These are phyloP conservation scores for Backusella circina DNA, from an alignment of 192 early-diverging fungal species.

Conservation along the genomic window DNA sequence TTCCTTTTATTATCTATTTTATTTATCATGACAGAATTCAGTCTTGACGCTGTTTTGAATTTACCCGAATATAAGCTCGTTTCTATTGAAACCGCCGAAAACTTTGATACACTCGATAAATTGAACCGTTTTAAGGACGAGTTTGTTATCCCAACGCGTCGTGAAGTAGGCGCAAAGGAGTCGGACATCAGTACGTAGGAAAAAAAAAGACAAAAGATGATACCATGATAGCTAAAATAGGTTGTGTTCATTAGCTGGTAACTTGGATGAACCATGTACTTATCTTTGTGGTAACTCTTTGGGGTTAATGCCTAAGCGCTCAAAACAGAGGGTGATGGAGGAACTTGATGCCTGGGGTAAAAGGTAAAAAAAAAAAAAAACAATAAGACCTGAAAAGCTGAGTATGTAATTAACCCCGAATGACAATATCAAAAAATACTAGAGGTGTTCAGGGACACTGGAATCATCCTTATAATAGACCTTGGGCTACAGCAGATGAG, in stretches of 20 bases:
- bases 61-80: background rate
- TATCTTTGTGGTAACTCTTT: conserved; percentile 97
- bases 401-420: background rate
- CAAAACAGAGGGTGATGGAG: conserved; percentile 67
- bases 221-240: background rate
- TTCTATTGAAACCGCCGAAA: conserved; percentile 37
- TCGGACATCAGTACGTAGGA: background rate
- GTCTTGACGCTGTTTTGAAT: background rate
- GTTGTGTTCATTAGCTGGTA: conserved; percentile 12
- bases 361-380: conserved; percentile 37
- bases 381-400: background rate
- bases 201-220: background rate
- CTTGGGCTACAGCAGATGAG: conserved; percentile 86
- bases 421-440: background rate
- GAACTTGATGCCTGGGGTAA: conserved; percentile 90
- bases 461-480: conserved; percentile 73
- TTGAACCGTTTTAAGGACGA: conserved; percentile 52
- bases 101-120: conserved; percentile 53
- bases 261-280: conserved; percentile 42
- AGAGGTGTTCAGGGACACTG: conserved; percentile 90
- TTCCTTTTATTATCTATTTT: background rate
- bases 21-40: background rate
- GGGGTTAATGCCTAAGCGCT: conserved; percentile 76
- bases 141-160: conserved; percentile 58
- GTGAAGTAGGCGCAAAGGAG: conserved; percentile 37